Evolutionary conservation across 306 rosid species (phyloP), one percentile per base, ranked within the genome.

Genomic region (Dalbergia cultrata): DNA sequence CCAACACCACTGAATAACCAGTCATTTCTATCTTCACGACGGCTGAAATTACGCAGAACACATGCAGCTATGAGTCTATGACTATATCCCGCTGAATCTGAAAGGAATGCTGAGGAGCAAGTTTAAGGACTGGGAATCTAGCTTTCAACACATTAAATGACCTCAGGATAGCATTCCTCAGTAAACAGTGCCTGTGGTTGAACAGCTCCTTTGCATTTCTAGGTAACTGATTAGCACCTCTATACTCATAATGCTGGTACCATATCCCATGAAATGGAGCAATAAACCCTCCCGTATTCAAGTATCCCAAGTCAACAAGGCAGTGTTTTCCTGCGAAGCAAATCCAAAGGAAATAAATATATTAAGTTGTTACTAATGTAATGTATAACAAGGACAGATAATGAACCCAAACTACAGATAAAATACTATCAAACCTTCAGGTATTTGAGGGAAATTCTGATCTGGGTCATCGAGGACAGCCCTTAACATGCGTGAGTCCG

Each of bases 401-500:
- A 61, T 26, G 59, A 66, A 57, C 39, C 63, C 11, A 50, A 67
- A 26, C 57, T 17, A 62, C 53, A 78, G 31, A 58, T 44, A 22
- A 22, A 47, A 22, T 12, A 44, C 43, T 39, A 70, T 31, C 84
- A 18, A 80, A 93, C 98, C 97, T 90, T 90, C 87, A 67, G 97
- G 91, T 83, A 91, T 77, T 57, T 77, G 87, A 8, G 98, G 98
- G 76, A 93, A 93, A 85, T 91, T 91, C 86, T 93, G 97, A 86
- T 91, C 93, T 11, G 98, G 95, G 68, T 93, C 92, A 33, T 93
- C 91, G 56, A 93, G 95, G 56, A 91, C 98, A 52, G 95, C 97
- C 80, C 84, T 83, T 76, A 93, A 84, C 61, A 93, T 89, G 16
- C 86, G 92, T 5, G 93, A 89, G 68, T 92, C 97, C 2, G 90